A percentile compares a stretch with the other conserved stretches of the same genome.
Evolutionary conservation across 2,329 filamentous ascomycete species (phyloP).

Genomic region (Cercospora berteroae): DNA sequence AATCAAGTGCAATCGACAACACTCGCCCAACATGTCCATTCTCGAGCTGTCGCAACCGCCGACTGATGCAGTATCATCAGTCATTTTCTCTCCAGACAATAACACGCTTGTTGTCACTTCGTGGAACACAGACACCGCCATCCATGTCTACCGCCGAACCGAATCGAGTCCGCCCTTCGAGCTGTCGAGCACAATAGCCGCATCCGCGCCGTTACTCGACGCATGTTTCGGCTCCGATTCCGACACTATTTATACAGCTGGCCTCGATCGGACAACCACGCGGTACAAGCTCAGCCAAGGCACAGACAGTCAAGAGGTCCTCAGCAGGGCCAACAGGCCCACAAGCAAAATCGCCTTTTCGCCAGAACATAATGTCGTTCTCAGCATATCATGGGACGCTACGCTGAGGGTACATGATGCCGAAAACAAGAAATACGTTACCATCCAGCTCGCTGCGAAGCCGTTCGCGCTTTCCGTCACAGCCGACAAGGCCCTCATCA

Average conservation of each 20-base stretch:
- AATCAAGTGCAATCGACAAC: conserved; percentile 1
- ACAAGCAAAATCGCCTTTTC: conserved; percentile 86
- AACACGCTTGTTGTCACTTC: conserved; percentile 82
- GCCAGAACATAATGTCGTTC: conserved; percentile 68
- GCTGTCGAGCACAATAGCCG: neutral
- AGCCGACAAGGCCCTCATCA: conserved; percentile 83
- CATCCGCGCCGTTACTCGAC: conserved; percentile 79
- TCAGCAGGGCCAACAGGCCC: conserved; percentile 70
- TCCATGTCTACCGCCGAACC: conserved; percentile 68
- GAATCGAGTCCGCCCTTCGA: conserved; percentile 45
- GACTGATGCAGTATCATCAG: conserved; percentile 78
- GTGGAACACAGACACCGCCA: conserved; percentile 74
- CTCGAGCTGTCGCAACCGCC: conserved; percentile 75
- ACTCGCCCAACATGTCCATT: conserved; percentile 14
- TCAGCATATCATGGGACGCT: conserved; percentile 91
- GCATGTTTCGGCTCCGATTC: conserved; percentile 81
- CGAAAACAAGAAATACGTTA: conserved; percentile 21
- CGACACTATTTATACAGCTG: conserved; percentile 80
- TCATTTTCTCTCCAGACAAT: conserved; percentile 81
- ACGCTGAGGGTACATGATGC: conserved; percentile 82
- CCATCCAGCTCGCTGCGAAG: conserved; percentile 73
- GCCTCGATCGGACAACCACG: conserved; percentile 80
- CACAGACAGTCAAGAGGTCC: conserved; percentile 55
- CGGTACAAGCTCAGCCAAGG: conserved; percentile 71
- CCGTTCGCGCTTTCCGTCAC: conserved; percentile 81